phyloP scores from a whole-genome alignment of 352 stramenopile species.

The Pythium brassicae region DNA sequence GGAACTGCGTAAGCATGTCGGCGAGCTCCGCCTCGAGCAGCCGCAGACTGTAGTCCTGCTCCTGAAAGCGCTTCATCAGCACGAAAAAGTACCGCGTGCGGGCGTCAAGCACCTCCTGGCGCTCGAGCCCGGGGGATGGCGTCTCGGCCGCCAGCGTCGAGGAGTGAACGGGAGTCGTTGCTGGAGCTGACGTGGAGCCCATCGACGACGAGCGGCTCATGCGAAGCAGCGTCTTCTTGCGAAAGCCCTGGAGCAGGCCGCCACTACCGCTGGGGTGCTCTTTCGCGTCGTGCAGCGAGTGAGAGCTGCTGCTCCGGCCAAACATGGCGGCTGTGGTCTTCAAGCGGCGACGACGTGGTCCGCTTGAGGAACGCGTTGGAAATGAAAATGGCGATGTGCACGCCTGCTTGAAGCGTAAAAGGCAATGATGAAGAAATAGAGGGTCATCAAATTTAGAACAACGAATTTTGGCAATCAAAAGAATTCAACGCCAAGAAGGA shows the following conservation, averaged over 20 bases:
- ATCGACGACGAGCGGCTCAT: conserved; percentile 34
- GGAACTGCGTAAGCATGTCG: conserved; percentile 56
- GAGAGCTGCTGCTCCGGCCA: conserved; percentile 4
- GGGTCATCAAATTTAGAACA: no score
- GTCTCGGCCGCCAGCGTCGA: conserved; percentile 8
- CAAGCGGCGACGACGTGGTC: no score
- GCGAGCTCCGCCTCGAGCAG: conserved; percentile 40
- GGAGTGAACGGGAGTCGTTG: conserved; percentile 6
- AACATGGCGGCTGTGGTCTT: conserved; percentile 5
- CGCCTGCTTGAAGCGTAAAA: neutral
- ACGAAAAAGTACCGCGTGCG: conserved; percentile 15
- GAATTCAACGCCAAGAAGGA: no score
- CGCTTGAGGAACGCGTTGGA: neutral
- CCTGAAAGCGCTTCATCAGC: conserved; percentile 44
- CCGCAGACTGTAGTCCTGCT: conserved; percentile 42
- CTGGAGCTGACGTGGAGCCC: conserved; percentile 4
- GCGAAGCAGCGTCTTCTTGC: conserved; percentile 60
- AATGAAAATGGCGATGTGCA: neutral
- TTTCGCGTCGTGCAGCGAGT: neutral
- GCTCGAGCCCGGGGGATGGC: conserved; percentile 25
- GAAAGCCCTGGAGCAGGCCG: conserved; percentile 51
- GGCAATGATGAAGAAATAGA: no score
- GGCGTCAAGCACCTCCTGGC: conserved; percentile 11
- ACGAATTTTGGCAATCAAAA: no score
- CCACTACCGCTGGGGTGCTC: conserved; percentile 2